A percentile compares a stretch with the other conserved stretches of the same genome.
Conservation (phyloP, 2,329 filamentous ascomycete genomes). For the Penicillium sp. region DNA sequence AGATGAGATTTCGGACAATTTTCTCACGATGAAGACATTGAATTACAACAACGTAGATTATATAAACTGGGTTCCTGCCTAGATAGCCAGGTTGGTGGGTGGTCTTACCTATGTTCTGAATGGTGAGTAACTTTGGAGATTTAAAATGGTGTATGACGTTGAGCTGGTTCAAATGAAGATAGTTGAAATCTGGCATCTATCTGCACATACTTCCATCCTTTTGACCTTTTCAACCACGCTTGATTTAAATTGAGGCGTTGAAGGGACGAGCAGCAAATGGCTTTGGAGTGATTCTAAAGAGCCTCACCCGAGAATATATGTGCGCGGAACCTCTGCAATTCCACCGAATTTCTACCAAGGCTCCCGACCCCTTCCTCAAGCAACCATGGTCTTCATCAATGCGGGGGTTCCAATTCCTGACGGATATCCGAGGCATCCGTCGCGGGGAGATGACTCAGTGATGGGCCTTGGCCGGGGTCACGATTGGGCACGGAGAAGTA, state of each 20-base stretch:
- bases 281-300: background rate
- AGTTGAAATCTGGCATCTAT: background rate
- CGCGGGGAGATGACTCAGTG: conserved; percentile 13
- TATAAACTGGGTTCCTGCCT: background rate
- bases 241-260: background rate
- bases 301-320: background rate
- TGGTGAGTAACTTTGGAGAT: background rate
- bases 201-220: background rate
- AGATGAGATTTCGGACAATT: conserved; percentile 3
- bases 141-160: background rate
- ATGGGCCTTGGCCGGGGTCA: conserved; percentile 5
- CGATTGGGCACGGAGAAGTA: background rate
- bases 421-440: conserved; percentile 21
- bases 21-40: background rate
- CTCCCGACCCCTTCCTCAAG: background rate
- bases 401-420: conserved; percentile 10
- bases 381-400: background rate
- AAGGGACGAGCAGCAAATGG: background rate
- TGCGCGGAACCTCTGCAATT: background rate
- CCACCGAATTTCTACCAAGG: background rate
- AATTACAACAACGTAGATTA: background rate
- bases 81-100: background rate
- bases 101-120: too few species aligned
- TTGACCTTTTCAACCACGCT: background rate
- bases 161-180: background rate